Evolutionary conservation across 2,329 filamentous ascomycete genomes (phyloP), one percentile per base, ranked within the genome.

Genomic region (Diaporthe eres): DNA sequence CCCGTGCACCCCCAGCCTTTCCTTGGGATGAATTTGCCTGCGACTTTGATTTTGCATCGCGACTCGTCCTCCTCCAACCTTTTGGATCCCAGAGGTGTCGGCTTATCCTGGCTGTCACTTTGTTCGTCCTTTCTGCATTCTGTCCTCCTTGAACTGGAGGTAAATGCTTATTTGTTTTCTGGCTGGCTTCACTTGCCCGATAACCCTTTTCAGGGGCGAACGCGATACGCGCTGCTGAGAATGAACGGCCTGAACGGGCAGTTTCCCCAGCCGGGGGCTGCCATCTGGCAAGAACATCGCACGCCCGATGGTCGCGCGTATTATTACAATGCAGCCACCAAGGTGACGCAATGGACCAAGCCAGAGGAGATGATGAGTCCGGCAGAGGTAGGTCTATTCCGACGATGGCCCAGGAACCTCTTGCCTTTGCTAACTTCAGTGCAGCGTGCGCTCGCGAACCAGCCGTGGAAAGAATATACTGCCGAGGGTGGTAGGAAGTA

Each of bases 401-500:
- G 8, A 22, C n/a, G 55, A 13, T 15, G 28, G 58, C 71, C 68
- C 72, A 75, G 71, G 78, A n/a, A 37, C 42, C 25, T 77, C 75
- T 81, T 44, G 81, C 79, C 79, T 9, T 57, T 44, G 49, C 70
- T 58, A 12, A 63, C 25, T 39, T 72, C 76, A 74, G 15, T 74
- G 75, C 82, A 96, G 95, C 94, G 94, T 82, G 94, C 94, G 73
- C 89, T 97, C 65, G 90, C 93, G 70, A 93, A 93, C 80, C 94
- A 97, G 80, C 94, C 94, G 78, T 99, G 96, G 95, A 97, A 96
- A 82, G 95, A 98, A 84, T 97, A 98, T 82, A 95, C 93, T 37
- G 93, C 94, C 31, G 92, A 95, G 77, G 94, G 95, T 78, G 97
- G 96, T 63, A 92, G 93, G 80, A 95, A 96, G 82, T 99, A 99